Evolutionary conservation across 1,139 yeast genomes (phyloP).

Genomic region (Zygosaccharomyces sapae): DNA sequence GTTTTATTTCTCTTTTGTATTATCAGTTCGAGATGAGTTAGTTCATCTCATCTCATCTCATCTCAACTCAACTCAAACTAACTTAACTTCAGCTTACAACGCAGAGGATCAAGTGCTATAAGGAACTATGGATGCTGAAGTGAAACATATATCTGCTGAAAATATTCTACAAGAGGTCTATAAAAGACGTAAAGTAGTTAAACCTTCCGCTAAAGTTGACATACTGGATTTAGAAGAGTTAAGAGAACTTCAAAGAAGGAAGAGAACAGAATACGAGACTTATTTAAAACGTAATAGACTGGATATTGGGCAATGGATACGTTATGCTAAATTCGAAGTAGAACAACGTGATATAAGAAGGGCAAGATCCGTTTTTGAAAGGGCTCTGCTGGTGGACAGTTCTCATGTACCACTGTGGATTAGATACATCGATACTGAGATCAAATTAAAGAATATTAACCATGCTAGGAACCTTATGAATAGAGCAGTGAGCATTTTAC

Average conservation of each 20-base stretch:
- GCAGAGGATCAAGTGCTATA: not conserved
- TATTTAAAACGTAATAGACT: conserved; percentile 78
- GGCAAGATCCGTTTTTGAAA: conserved; percentile 85
- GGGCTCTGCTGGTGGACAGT: conserved; percentile 77
- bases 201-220: conserved; percentile 46
- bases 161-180: conserved; percentile 54
- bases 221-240: conserved; percentile 80
- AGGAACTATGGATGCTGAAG: conserved; percentile 11
- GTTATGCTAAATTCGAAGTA: conserved; percentile 86
- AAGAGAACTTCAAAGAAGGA: conserved; percentile 66
- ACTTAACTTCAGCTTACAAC: not conserved
- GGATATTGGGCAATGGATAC: conserved; percentile 83
- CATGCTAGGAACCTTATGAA: conserved; percentile 87
- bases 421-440: conserved; percentile 73
- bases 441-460: conserved; percentile 66
- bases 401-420: conserved; percentile 82
- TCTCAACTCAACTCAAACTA: not conserved
- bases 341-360: conserved; percentile 70
- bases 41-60: not conserved
- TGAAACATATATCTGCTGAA: conserved; percentile 50
- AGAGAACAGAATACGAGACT: conserved; percentile 78
- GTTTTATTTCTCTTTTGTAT: not conserved
- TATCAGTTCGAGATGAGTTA: not conserved
- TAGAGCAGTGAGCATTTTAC: conserved; percentile 68
- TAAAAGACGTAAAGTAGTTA: conserved; percentile 44